phyloP scores from a whole-genome alignment of 2,329 filamentous ascomycete genomes.

The Neurospora sp. region DNA sequence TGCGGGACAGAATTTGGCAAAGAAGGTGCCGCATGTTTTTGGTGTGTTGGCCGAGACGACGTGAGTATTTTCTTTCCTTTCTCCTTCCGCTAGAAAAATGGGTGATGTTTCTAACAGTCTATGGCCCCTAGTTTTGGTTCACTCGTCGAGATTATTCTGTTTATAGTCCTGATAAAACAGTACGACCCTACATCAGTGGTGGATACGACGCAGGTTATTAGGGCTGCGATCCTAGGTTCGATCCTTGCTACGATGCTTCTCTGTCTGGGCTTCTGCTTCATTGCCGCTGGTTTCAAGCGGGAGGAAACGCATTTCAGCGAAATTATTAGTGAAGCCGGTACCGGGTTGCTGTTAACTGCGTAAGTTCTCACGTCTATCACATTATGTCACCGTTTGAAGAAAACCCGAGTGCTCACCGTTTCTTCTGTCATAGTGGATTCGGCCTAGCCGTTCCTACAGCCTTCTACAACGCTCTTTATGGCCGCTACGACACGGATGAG shows the following conservation, averaged over 20 bases:
- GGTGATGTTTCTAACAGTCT: background rate
- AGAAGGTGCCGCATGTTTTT: constrained; percentile 65
- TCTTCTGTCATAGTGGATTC: constrained; percentile 28
- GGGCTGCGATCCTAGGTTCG: constrained; percentile 74
- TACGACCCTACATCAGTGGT: constrained; percentile 11
- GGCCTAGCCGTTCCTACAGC: constrained; percentile 44
- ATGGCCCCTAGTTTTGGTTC: constrained; percentile 46
- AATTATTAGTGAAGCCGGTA: constrained; percentile 69
- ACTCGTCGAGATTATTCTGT: constrained; percentile 72
- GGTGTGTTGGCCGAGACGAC: constrained; percentile 53
- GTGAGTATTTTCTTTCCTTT: constrained; percentile 21
- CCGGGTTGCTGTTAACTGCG: constrained; percentile 66
- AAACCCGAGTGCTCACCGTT: background rate
- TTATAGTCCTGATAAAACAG: constrained; percentile 58
- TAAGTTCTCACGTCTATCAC: constrained; percentile 36
- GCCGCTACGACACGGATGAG: constrained; percentile 19
- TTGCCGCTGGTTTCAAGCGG: constrained; percentile 60
- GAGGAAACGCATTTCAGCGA: constrained; percentile 64
- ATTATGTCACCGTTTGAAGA: background rate
- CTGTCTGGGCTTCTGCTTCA: constrained; percentile 72
- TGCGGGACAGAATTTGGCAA: constrained; percentile 59
- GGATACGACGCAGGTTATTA: constrained; percentile 57
- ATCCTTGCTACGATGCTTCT: constrained; percentile 74
- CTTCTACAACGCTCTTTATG: constrained; percentile 39
- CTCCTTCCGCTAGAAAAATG: background rate